phyloP scores from a whole-genome alignment of 306 rosid species.

The Vigna hirtella region DNA sequence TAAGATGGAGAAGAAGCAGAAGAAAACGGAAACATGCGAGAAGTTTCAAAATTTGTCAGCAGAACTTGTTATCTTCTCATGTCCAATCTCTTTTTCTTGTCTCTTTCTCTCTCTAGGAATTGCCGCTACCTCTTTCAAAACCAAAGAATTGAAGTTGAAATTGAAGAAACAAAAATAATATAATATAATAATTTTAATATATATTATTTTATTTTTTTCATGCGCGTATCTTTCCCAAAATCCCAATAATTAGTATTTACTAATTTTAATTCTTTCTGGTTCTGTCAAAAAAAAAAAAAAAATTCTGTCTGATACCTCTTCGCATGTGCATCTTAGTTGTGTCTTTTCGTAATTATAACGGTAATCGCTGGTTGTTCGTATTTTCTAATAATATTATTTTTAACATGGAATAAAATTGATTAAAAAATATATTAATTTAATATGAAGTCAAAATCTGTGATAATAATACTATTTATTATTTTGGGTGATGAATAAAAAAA shows the following conservation, averaged over 20 bases:
- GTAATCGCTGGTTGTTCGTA: neutral
- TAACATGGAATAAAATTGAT: no score
- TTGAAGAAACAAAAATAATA: neutral
- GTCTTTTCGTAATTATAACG: neutral
- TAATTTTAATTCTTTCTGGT: neutral
- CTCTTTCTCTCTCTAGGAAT: slow-evolving; percentile 44
- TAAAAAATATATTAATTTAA: no score
- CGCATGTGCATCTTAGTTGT: neutral
- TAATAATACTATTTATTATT: no score
- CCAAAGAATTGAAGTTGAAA: neutral
- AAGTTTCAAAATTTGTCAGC: slow-evolving; percentile 40
- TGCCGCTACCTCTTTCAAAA: slow-evolving; percentile 78
- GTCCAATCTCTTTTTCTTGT: slow-evolving; percentile 13
- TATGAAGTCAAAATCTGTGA: no score
- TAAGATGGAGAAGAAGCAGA: neutral
- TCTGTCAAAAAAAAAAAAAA: no score
- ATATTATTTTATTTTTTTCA: neutral
- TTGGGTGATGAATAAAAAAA: no score
- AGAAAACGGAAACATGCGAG: slow-evolving; percentile 30
- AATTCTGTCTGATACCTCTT: neutral
- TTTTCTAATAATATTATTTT: neutral
- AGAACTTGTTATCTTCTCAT: slow-evolving; percentile 46
- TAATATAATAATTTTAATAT: neutral
- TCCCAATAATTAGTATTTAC: neutral
- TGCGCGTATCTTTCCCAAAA: neutral